Conservation (phyloP, 805 yeast species). For the Candida caryicola region DNA sequence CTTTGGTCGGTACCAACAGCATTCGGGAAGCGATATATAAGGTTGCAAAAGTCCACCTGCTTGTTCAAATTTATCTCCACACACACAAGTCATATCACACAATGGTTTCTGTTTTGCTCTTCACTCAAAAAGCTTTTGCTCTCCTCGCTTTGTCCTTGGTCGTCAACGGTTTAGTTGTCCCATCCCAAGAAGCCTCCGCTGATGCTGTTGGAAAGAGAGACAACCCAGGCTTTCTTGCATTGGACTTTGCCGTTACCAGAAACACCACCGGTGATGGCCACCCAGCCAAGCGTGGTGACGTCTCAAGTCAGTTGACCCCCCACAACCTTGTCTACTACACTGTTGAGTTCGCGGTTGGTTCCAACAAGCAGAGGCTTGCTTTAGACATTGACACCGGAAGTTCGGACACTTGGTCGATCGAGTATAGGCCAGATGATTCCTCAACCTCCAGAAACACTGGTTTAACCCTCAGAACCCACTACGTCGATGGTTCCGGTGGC, state of each 20-base stretch:
- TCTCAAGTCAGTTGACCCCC: constrained; percentile 1
- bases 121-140: not conserved
- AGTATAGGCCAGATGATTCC: constrained; percentile 43
- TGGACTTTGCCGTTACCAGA: constrained; percentile 4
- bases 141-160: not conserved
- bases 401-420: constrained; percentile 37
- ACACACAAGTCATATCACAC: too few species aligned
- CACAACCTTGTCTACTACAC: constrained; percentile 25
- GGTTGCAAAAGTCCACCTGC: too few species aligned
- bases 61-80: too few species aligned
- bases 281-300: not conserved
- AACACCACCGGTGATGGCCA: not conserved
- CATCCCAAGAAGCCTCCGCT: not conserved
- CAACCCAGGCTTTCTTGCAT: not conserved
- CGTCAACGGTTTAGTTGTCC: not conserved
- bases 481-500: constrained; percentile 49
- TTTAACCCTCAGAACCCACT: constrained; percentile 40
- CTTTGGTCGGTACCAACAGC: too few species aligned
- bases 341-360: constrained; percentile 27
- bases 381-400: constrained; percentile 42
- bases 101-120: not conserved
- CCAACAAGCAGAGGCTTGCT: constrained; percentile 22
- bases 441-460: constrained; percentile 41
- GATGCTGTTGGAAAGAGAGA: not conserved
- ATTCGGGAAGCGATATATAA: too few species aligned